Evolutionary conservation across 2,329 filamentous ascomycete species (phyloP).

Genomic region (Thelonectria blattea): DNA sequence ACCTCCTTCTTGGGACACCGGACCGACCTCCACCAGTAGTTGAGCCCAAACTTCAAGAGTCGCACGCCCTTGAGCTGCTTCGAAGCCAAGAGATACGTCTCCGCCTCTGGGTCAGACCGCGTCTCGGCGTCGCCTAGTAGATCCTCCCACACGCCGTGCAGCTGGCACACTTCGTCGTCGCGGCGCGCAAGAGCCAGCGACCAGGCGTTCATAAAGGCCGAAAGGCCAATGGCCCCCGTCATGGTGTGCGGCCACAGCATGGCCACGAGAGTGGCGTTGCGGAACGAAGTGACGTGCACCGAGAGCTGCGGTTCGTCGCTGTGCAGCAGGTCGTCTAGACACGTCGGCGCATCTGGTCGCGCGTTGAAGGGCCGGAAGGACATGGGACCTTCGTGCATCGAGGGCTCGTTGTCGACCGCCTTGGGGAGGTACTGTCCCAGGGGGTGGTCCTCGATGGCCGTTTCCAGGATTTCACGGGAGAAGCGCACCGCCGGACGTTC

Average conservation of each 20-base stretch:
- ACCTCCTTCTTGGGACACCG: not conserved
- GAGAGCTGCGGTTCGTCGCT: conserved; percentile 53
- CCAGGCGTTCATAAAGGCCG: conserved; percentile 53
- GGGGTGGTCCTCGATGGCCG: conserved; percentile 49
- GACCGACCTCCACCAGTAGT: not conserved
- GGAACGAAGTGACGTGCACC: conserved; percentile 55
- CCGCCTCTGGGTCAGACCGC: not conserved
- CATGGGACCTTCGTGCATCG: conserved; percentile 20
- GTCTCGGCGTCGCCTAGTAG: conserved; percentile 29
- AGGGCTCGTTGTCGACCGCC: conserved; percentile 27
- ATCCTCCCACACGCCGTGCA: conserved; percentile 46
- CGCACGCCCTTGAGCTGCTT: not conserved
- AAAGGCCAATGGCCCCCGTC: conserved; percentile 53
- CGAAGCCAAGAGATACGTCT: not conserved
- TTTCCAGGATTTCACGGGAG: conserved; percentile 44
- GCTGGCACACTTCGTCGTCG: conserved; percentile 47
- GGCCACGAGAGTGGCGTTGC: conserved; percentile 55
- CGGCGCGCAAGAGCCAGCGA: conserved; percentile 50
- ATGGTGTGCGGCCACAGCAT: conserved; percentile 55
- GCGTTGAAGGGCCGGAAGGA: conserved; percentile 28
- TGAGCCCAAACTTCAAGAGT: conserved; percentile 9
- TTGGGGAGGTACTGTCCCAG: conserved; percentile 46
- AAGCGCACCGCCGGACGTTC: conserved; percentile 49
- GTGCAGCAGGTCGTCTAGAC: conserved; percentile 48
- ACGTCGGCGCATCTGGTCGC: conserved; percentile 24